Percentiles rank a stretch among this genome's conserved stretches.
These are phyloP conservation scores for Patellifolia procumbens DNA, from an alignment of 179 eudicot genomes.

Conservation along the genomic window DNA sequence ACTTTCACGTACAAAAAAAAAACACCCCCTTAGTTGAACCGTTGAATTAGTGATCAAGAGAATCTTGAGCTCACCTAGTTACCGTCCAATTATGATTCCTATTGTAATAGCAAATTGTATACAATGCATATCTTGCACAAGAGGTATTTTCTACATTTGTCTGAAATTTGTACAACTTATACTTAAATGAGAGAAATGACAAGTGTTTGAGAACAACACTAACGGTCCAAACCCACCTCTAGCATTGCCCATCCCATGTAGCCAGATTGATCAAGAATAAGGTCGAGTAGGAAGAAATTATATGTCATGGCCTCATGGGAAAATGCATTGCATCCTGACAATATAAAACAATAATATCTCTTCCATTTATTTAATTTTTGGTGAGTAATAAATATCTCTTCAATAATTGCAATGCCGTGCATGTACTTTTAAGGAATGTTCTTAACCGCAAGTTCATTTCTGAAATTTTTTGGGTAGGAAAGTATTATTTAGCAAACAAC, in stretches of 20 bases:
- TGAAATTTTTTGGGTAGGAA: neutral
- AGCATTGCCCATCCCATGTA: conserved; percentile 3
- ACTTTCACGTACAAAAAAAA: too few relatives aligned
- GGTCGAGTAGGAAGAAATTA: neutral
- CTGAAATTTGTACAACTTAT: neutral
- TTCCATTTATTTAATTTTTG: neutral
- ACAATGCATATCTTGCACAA: too few relatives aligned
- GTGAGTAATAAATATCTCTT: neutral
- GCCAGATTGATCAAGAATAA: conserved; percentile 12
- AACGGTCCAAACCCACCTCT: conserved; percentile 10
- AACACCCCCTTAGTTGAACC: too few relatives aligned
- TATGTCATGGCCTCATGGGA: neutral
- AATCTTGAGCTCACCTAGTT: too few relatives aligned
- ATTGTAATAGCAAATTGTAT: too few relatives aligned
- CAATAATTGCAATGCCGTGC: conserved; percentile 9
- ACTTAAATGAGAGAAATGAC: neutral
- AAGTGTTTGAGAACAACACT: neutral
- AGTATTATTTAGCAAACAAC: conserved; percentile 1
- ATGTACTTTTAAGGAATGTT: neutral
- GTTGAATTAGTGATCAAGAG: too few relatives aligned
- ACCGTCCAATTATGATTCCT: too few relatives aligned
- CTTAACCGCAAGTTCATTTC: neutral
- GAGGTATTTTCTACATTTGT: neutral
- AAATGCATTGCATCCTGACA: neutral
- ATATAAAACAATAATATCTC: neutral